Evolutionary conservation across 2,329 filamentous ascomycete genomes (phyloP).

Genomic region (Fusarium sterilihyphosum): DNA sequence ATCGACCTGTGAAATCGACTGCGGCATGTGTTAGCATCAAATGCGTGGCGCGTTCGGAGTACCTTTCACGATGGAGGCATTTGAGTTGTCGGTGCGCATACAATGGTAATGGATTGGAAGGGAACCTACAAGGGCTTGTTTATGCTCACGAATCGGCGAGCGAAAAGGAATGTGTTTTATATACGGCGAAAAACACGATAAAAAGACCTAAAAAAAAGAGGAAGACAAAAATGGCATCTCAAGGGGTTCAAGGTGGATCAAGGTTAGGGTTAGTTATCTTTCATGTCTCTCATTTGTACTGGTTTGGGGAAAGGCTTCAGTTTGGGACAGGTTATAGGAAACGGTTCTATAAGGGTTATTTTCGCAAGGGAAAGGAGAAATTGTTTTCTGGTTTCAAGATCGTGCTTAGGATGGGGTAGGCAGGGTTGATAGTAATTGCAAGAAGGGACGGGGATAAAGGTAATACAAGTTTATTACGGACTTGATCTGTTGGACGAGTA

Average conservation of each 20-base stretch:
- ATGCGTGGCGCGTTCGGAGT: conserved; percentile 35
- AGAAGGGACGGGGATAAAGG: conserved; percentile 1
- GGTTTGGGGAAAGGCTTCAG: conserved; percentile 31
- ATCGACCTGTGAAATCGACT: conserved; percentile 34
- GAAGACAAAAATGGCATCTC: conserved; percentile 36
- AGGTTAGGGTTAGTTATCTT: conserved; percentile 16
- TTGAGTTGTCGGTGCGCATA: conserved; percentile 35
- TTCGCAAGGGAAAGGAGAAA: conserved; percentile 36
- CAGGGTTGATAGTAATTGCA: conserved; percentile 23
- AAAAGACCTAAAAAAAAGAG: not conserved
- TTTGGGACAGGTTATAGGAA: conserved; percentile 26
- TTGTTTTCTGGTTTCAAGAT: conserved; percentile 32
- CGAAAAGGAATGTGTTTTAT: conserved; percentile 32
- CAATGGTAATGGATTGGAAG: conserved; percentile 28
- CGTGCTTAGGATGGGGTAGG: not conserved
- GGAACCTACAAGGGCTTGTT: conserved; percentile 18
- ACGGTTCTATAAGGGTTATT: conserved; percentile 35
- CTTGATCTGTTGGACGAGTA: not conserved
- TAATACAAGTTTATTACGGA: conserved; percentile 30
- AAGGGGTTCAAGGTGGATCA: conserved; percentile 32
- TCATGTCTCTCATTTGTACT: conserved; percentile 32
- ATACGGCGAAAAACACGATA: conserved; percentile 29
- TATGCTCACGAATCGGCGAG: conserved; percentile 20
- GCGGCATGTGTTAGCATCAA: conserved; percentile 37
- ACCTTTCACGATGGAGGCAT: conserved; percentile 32